phyloP scores from a whole-genome alignment of 106 monocot genomes.

The Posidonia australis region DNA sequence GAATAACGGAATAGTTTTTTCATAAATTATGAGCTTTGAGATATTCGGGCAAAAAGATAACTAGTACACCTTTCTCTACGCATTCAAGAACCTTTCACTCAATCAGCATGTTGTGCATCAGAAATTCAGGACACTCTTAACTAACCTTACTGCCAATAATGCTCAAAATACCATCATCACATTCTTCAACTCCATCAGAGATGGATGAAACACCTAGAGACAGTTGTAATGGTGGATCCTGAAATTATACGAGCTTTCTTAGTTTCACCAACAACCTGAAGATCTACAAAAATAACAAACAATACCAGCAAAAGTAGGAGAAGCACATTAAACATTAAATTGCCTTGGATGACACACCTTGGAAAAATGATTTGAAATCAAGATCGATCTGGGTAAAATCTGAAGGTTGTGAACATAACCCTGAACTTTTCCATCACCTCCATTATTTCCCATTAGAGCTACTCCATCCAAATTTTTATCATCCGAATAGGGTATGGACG shows the following conservation, averaged over 20 bases:
- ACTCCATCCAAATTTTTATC: slow-evolving; percentile 27
- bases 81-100: no score
- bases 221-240: slow-evolving; percentile 75
- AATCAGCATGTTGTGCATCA: no score
- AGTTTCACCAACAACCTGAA: no score
- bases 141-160: slow-evolving; percentile 86
- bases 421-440: slow-evolving; percentile 32
- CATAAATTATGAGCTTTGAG: no score
- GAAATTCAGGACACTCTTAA: background rate
- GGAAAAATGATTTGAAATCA: slow-evolving; percentile 35
- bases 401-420: slow-evolving; percentile 49
- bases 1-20: no score
- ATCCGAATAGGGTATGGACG: slow-evolving; percentile 11
- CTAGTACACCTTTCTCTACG: no score
- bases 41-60: no score
- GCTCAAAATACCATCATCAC: slow-evolving; percentile 67
- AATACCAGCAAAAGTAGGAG: background rate
- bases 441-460: slow-evolving; percentile 39
- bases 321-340: slow-evolving; percentile 5
- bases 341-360: slow-evolving; percentile 18
- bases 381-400: slow-evolving; percentile 25
- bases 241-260: background rate
- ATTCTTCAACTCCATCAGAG: slow-evolving; percentile 71
- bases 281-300: no score
- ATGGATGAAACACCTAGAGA: slow-evolving; percentile 47